Evolutionary conservation across 805 yeast genomes (phyloP).

Genomic region (Danielia oregonensis): DNA sequence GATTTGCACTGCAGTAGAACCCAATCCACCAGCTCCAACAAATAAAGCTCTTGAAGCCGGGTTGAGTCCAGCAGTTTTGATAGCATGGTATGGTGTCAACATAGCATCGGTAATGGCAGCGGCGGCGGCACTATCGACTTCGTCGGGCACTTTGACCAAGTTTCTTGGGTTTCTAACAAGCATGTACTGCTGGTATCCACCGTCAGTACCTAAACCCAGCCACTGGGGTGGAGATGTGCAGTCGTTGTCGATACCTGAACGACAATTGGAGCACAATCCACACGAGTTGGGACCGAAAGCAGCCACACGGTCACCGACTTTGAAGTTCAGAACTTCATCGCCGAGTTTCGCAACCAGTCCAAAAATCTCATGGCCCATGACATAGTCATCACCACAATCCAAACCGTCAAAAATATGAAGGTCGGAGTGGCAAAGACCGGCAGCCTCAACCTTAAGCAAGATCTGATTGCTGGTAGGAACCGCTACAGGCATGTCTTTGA

Average conservation of each 20-base stretch:
- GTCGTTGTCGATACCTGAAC: constrained; percentile 1
- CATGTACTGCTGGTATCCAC: constrained; percentile 1
- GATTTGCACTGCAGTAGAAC: not conserved
- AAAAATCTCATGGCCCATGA: constrained; percentile 5
- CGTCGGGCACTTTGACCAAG: not conserved
- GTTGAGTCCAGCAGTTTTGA: not conserved
- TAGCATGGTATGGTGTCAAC: constrained; percentile 2
- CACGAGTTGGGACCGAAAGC: constrained; percentile 7
- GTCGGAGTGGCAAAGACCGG: constrained; percentile 39
- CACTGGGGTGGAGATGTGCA: not conserved
- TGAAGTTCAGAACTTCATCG: constrained; percentile 1
- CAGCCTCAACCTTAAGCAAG: constrained; percentile 33
- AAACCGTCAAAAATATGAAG: constrained; percentile 24
- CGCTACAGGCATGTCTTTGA: constrained; percentile 21
- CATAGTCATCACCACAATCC: constrained; percentile 3
- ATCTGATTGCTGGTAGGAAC: constrained; percentile 24
- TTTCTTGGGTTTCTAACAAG: not conserved
- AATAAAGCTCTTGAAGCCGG: not conserved
- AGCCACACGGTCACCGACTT: constrained; percentile 13
- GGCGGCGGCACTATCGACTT: not conserved
- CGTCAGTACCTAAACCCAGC: not conserved
- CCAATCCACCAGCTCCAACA: constrained; percentile 2
- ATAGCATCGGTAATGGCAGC: constrained; percentile 1
- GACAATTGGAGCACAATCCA: not conserved
- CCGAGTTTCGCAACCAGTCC: not conserved